Evolutionary conservation across 305 asterid species (phyloP), one percentile per base, ranked within the genome.

Genomic region (Ajuga reptans): DNA sequence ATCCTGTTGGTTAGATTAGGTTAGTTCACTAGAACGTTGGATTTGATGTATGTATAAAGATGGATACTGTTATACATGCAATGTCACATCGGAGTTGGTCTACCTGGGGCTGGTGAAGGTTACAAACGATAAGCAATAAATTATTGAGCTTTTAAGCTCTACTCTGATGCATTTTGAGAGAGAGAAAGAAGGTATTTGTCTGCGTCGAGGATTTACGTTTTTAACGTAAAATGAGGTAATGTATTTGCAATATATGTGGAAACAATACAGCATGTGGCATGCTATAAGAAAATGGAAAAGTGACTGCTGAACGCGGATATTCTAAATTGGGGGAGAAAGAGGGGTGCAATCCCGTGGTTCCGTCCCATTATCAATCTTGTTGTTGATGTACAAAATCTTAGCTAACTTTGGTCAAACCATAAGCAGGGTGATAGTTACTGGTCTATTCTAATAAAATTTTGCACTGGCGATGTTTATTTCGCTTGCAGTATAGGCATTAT

Each of bases 61-160:
- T 58, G 60, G 51, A 61, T 41, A 5, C 27, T 21, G 53, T 43
- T 33, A 50, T 72, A 68, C 71, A 61, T 56, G 74, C 54, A 75
- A 73, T 72, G 54, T 29, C 11, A 63, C 50, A 61, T 46, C 27
- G 33, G 50, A 55, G 27, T 64, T 63, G 59, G 60, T 68, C 73
- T 51, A 51, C 18, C 16, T 7, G 6, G 41, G 64, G 71, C 12
- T 7, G 6, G 41, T 58, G 71, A 36, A 53, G 63, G 37, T 63
- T 31, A 9, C 45, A 18, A 15, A 72, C 11, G 53, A 43, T 49
- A 53, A 55, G 68, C 14, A 51, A 14, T 71, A 55, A 34, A 59
- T 54, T 46, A 50, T 14, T 56, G 70, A 53, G 61, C 56, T 55
- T 63, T 57, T 62, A 11, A 58, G 61, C 17, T 64, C 47, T 39